phyloP scores from a whole-genome alignment of 306 rosid species.

The Arachis stenosperma region DNA sequence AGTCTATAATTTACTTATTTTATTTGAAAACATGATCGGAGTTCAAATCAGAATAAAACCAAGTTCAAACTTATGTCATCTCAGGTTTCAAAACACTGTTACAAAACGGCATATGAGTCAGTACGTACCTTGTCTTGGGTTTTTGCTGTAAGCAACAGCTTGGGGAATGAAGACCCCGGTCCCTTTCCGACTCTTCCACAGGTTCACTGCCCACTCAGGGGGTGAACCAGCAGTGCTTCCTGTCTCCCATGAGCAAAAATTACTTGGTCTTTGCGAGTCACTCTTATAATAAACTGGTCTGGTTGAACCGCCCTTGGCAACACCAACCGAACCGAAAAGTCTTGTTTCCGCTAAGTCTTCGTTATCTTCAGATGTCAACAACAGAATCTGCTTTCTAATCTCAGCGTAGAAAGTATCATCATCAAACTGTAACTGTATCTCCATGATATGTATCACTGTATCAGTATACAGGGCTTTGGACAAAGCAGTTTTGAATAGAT shows the following conservation, averaged over 20 bases:
- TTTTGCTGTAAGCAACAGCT: conserved; percentile 29
- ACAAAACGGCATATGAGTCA: not conserved
- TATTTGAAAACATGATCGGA: too few species aligned
- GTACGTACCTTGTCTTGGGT: conserved; percentile 52
- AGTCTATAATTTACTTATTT: too few species aligned
- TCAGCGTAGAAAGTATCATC: conserved; percentile 61
- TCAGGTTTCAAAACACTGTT: too few species aligned
- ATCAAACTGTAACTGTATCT: conserved; percentile 45
- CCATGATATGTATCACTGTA: conserved; percentile 2
- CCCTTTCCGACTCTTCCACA: conserved; percentile 53
- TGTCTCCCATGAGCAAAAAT: conserved; percentile 40
- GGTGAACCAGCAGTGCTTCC: conserved; percentile 25
- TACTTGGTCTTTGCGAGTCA: conserved; percentile 1
- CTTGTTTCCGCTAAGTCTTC: conserved; percentile 38
- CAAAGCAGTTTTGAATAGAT: not conserved
- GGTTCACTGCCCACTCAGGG: conserved; percentile 47
- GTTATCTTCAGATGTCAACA: conserved; percentile 46
- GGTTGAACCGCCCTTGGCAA: conserved; percentile 8
- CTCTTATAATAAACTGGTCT: not conserved
- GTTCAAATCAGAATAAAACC: too few species aligned
- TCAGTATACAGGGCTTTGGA: not conserved
- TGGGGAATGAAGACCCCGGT: conserved; percentile 79
- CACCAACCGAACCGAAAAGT: conserved; percentile 4
- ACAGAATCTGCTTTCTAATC: conserved; percentile 64
- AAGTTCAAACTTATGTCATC: too few species aligned